These are phyloP conservation scores for Aureobasidium uvarum DNA, from an alignment of 2,329 filamentous ascomycete species.

Conservation along the genomic window DNA sequence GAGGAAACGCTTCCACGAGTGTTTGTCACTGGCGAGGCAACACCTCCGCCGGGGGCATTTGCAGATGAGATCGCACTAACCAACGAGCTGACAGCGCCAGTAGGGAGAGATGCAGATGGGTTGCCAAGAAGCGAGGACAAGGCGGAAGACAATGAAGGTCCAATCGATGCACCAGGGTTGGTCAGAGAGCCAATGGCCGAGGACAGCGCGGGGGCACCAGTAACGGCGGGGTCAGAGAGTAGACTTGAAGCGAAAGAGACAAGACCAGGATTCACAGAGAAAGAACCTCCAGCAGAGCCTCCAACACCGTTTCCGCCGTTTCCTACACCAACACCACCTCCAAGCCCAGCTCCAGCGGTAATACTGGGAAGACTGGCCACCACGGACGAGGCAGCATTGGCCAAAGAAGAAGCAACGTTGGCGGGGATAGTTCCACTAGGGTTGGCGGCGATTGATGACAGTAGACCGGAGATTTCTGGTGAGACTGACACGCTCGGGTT, in stretches of 20 bases:
- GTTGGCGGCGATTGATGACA: constrained; percentile 2
- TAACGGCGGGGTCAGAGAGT: neutral
- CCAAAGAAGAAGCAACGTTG: constrained; percentile 2
- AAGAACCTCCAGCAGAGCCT: neutral
- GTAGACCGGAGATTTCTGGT: neutral
- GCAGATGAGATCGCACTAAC: neutral
- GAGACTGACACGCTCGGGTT: neutral
- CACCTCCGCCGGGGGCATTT: neutral
- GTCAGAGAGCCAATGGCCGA: constrained; percentile 12
- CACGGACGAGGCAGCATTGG: constrained; percentile 11
- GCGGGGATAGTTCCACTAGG: neutral
- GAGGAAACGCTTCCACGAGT: neutral
- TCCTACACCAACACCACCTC: neutral
- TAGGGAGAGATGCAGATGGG: constrained; percentile 12
- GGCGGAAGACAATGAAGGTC: constrained; percentile 9
- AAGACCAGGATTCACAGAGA: neutral
- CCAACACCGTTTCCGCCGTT: neutral
- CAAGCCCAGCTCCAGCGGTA: neutral
- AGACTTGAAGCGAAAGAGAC: neutral
- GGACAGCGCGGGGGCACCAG: neutral
- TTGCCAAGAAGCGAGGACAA: constrained; percentile 16
- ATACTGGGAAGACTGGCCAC: neutral
- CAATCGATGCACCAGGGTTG: constrained; percentile 6
- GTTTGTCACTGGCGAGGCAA: neutral
- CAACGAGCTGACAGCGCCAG: neutral